A percentile compares a stretch with the other conserved stretches of the same genome.
Conservation (phyloP, 192 early-diverging fungal genomes). For the Umbelopsis sp. region DNA sequence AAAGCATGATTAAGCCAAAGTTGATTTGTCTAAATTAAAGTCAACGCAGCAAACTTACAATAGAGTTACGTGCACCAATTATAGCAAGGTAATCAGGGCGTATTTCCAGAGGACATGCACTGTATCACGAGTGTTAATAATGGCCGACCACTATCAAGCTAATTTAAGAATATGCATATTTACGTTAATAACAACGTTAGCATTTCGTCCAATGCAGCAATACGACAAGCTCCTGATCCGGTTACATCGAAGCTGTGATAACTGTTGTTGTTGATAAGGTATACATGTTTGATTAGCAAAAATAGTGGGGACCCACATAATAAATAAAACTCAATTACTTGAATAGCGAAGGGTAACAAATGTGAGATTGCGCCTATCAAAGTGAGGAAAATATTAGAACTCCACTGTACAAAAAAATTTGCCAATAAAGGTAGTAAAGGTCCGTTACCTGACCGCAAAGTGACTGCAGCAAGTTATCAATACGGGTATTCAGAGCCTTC, state of each 20-base stretch:
- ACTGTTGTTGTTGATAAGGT: not conserved
- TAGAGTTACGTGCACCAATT: constrained; percentile 1
- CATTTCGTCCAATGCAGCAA: constrained; percentile 14
- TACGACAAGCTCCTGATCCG: not conserved
- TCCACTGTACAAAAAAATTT: not conserved
- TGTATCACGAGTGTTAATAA: not conserved
- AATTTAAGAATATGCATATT: not conserved
- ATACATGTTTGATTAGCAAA: too few relatives aligned
- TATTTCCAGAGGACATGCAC: constrained; percentile 10
- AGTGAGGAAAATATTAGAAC: not conserved
- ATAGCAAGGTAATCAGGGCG: constrained; percentile 13
- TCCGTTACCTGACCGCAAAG: constrained; percentile 15
- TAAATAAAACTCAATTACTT: not conserved
- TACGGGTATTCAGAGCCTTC: constrained; percentile 3
- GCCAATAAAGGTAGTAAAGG: not conserved
- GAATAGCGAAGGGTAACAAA: constrained; percentile 12
- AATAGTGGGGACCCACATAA: not conserved
- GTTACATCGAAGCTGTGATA: constrained; percentile 7
- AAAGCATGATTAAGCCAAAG: too few relatives aligned
- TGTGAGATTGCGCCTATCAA: constrained; percentile 7
- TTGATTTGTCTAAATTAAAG: too few relatives aligned
- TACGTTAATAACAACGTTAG: not conserved
- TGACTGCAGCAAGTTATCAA: constrained; percentile 5
- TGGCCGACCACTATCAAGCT: not conserved
- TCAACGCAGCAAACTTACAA: not conserved